Evolutionary conservation across 1,284 basidiomycete species (phyloP), one percentile per base, ranked within the genome.

Genomic region (Cryptococcus sp.): DNA sequence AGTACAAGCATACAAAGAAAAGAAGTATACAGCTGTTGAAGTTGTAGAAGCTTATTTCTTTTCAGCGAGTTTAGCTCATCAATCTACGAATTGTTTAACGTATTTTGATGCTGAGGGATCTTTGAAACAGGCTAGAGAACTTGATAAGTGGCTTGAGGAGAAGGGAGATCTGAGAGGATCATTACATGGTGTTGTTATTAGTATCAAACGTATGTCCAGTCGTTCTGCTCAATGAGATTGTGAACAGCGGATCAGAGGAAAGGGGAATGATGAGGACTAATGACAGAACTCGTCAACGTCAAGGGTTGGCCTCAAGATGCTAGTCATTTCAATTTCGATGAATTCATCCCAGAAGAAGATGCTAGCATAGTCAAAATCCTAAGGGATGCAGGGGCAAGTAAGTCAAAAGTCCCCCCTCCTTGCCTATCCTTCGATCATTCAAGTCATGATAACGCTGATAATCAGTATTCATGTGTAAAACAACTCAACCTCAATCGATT

Each of bases 101-200:
- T 85, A 85, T 59, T 81, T 85, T 9, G 84, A 85, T 57, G 75
- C 83, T 42, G 81, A 83, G 0, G 78, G 79, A n/a, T 85, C 82
- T 0, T 71, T 86, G 13, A 74, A 70, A 31, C 75, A 80, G 18
- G 86, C 85, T 3, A 72, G 67, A 39, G 75, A 80, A 61, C 76
- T 85, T 4, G 86, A 87, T 57, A 78, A 75, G 2, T 72, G 82
- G 59, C 65, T 84, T 18, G 76, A 75, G 44, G 63, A 63, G 42
- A 80, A 75, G 0, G 80, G 79, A 14, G 76, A 75, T 55, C 66
- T 76, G 2, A 75, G 81, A n/a, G 83, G 83, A 0, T 82, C 82
- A 2, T 69, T 85, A 19, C 82, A 84, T 59, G 83, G 84, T 3
- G 67, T 86, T 2, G 83, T 83, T 0, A 74, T 86, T 48, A 83